Conservation (phyloP, 225 moss, liverwort and hornwort species). For the Climacium dendroides region DNA sequence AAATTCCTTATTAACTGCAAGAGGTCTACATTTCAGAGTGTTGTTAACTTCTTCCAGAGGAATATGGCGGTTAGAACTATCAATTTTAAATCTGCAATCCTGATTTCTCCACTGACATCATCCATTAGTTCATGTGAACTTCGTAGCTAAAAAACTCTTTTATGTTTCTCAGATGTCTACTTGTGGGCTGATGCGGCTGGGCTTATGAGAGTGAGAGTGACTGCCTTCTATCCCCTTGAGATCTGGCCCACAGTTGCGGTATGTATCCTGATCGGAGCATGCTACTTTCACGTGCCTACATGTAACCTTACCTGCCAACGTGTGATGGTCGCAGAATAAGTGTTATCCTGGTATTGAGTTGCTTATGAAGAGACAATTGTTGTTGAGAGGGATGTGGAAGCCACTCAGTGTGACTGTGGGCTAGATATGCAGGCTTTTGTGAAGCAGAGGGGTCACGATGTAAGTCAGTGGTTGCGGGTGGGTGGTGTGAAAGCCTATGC, state of each 20-base stretch:
- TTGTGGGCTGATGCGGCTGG: conserved; percentile 55
- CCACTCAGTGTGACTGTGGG: background rate
- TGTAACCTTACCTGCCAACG: background rate
- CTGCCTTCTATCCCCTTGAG: conserved; percentile 57
- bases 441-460: conserved; percentile 39
- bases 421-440: conserved; percentile 48
- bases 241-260: conserved; percentile 68
- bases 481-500: conserved; percentile 87
- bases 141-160: background rate
- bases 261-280: background rate
- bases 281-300: background rate
- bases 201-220: conserved; percentile 51
- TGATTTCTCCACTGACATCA: background rate
- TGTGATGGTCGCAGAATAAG: background rate
- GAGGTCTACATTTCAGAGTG: background rate
- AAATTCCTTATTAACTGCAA: background rate
- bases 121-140: background rate
- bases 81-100: background rate
- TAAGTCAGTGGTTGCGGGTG: conserved; percentile 72
- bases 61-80: background rate
- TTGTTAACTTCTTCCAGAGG: background rate
- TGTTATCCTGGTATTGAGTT: background rate
- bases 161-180: conserved; percentile 49
- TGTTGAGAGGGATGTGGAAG: background rate
- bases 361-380: background rate